Conservation (phyloP, 1,284 basidiomycete species). For the Ceratobasidium theobromae region DNA sequence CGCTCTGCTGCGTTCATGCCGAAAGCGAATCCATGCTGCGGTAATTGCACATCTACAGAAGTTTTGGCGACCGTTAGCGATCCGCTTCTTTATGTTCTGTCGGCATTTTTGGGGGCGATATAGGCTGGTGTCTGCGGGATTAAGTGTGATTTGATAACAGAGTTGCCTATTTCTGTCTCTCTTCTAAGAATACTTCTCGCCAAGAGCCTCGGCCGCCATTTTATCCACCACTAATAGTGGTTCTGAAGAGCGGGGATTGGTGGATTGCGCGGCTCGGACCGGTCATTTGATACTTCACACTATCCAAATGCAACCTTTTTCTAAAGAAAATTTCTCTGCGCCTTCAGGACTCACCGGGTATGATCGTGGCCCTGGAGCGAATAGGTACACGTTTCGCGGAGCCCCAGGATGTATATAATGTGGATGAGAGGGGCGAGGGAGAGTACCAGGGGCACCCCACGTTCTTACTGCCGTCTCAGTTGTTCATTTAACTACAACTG, state of each 20-base stretch:
- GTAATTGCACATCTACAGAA: too few relatives aligned
- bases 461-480: background rate
- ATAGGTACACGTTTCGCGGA: background rate
- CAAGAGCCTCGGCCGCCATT: conserved; percentile 19
- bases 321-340: conserved; percentile 1
- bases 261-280: background rate
- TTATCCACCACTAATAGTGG: background rate
- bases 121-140: background rate
- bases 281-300: conserved; percentile 25
- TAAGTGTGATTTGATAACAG: background rate
- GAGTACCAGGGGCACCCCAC: background rate
- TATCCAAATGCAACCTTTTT: background rate
- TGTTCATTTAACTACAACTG: background rate
- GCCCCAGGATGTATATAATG: conserved; percentile 16
- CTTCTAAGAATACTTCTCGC: conserved; percentile 28
- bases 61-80: background rate
- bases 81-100: background rate
- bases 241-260: conserved; percentile 5
- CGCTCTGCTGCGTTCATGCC: background rate
- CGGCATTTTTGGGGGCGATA: background rate
- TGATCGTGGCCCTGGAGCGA: background rate
- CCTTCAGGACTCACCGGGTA: background rate
- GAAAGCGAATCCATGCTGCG: background rate
- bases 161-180: background rate
- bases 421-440: background rate